phyloP scores from a whole-genome alignment of 139 green algal species.

The Trebouxia sp. region DNA sequence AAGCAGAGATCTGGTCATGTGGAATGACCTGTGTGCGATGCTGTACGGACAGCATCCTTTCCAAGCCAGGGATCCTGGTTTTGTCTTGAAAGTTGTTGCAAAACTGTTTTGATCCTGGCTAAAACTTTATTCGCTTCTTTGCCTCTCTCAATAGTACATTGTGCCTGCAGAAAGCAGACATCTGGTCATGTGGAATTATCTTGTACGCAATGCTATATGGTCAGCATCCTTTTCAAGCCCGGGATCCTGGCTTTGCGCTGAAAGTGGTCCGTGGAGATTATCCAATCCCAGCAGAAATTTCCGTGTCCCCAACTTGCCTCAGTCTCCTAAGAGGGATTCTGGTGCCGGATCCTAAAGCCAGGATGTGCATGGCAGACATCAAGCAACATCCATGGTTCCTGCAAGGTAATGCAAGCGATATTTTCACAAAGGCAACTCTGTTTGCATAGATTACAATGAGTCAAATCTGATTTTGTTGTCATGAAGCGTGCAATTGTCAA shows the following conservation, averaged over 20 bases:
- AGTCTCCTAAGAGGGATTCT: slow-evolving; percentile 48
- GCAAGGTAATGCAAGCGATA: too few relatives aligned
- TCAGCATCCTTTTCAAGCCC: slow-evolving; percentile 85
- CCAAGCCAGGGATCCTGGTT: slow-evolving; percentile 37
- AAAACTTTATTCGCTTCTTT: too few relatives aligned
- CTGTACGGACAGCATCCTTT: slow-evolving; percentile 90
- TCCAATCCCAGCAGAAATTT: slow-evolving; percentile 29
- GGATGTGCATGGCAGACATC: slow-evolving; percentile 65
- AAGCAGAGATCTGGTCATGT: slow-evolving; percentile 78
- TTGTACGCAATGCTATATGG: slow-evolving; percentile 81
- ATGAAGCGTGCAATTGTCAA: too few relatives aligned
- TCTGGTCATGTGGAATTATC: slow-evolving; percentile 81
- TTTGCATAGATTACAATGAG: background rate
- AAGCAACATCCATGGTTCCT: slow-evolving; percentile 67
- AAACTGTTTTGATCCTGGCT: too few relatives aligned
- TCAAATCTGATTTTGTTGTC: too few relatives aligned
- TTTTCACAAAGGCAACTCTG: too few relatives aligned
- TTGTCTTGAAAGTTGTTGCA: slow-evolving; percentile 43
- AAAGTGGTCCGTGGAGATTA: slow-evolving; percentile 41
- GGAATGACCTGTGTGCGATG: slow-evolving; percentile 85
- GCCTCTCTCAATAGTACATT: background rate
- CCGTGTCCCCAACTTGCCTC: slow-evolving; percentile 21
- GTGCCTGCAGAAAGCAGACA: slow-evolving; percentile 56
- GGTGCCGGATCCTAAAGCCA: slow-evolving; percentile 50
- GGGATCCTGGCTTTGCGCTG: slow-evolving; percentile 34